Evolutionary conservation across 179 eudicot species (phyloP).

Genomic region (Vitellaria paradoxa): DNA sequence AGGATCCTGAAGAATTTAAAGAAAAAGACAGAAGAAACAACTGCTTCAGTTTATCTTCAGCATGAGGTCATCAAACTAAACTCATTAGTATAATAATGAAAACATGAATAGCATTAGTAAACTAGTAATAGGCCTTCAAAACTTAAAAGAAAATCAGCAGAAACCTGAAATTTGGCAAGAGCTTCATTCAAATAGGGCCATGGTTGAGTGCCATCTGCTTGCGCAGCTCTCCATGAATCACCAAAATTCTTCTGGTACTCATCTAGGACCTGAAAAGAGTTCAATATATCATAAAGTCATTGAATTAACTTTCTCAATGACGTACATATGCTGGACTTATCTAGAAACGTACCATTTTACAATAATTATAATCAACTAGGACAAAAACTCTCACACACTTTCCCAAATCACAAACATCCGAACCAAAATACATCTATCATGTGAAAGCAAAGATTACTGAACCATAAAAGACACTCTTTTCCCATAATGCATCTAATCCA

Average conservation of each 20-base stretch:
- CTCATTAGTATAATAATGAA: background rate
- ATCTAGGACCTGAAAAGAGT: slow-evolving; percentile 61
- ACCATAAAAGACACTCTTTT: no score
- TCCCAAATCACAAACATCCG: no score
- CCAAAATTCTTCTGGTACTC: slow-evolving; percentile 86
- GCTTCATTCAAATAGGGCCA: slow-evolving; percentile 91
- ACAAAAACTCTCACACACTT: no score
- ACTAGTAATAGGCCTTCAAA: background rate
- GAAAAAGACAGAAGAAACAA: background rate
- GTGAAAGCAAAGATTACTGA: no score
- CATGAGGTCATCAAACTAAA: background rate
- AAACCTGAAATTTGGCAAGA: slow-evolving; percentile 76
- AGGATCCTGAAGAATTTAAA: slow-evolving; percentile 62
- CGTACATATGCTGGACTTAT: background rate
- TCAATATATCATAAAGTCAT: background rate
- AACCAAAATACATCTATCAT: no score
- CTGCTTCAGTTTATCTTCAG: slow-evolving; percentile 11
- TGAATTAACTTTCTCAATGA: background rate
- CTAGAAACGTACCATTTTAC: background rate
- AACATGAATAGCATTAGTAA: background rate
- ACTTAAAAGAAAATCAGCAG: background rate
- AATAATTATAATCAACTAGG: background rate
- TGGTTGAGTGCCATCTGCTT: slow-evolving; percentile 60
- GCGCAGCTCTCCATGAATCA: slow-evolving; percentile 70
- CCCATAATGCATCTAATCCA: no score